Conservation (phyloP, 371 early-diverging fungal species). For the Ordospora pajunii region DNA sequence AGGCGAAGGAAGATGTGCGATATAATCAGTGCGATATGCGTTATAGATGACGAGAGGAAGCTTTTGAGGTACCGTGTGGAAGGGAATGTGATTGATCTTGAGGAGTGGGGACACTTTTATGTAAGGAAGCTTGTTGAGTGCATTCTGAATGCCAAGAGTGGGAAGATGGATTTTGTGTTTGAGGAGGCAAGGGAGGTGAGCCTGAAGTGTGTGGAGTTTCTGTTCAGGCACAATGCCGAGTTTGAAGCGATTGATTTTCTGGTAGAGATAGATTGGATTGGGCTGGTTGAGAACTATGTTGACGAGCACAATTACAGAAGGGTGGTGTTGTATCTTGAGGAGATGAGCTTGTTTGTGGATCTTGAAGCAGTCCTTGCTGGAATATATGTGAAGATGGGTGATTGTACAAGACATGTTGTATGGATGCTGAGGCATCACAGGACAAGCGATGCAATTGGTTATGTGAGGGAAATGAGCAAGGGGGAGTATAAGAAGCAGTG, state of each 20-base stretch:
- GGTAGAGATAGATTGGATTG: slow-evolving; percentile 49
- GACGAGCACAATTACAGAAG: slow-evolving; percentile 58
- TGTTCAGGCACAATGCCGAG: slow-evolving; percentile 59
- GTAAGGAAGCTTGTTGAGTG: slow-evolving; percentile 50
- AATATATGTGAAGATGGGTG: slow-evolving; percentile 41
- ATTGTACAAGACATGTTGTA: slow-evolving; percentile 23
- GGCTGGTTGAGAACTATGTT: slow-evolving; percentile 40
- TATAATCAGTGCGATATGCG: slow-evolving; percentile 53
- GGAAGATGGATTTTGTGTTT: slow-evolving; percentile 3
- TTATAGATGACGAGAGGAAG: slow-evolving; percentile 32
- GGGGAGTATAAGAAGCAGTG: slow-evolving; percentile 18
- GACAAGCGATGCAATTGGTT: slow-evolving; percentile 30
- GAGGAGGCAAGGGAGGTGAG: slow-evolving; percentile 8
- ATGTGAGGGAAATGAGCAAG: slow-evolving; percentile 10
- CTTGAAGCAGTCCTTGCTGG: slow-evolving; percentile 28
- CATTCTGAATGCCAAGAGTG: slow-evolving; percentile 22
- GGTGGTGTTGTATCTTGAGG: slow-evolving; percentile 52
- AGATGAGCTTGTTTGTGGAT: slow-evolving; percentile 29
- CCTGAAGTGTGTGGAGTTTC: slow-evolving; percentile 41
- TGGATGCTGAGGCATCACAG: slow-evolving; percentile 13
- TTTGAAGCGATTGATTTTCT: slow-evolving; percentile 61
- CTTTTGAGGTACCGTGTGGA: slow-evolving; percentile 48
- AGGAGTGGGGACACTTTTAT: slow-evolving; percentile 60
- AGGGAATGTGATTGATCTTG: slow-evolving; percentile 52
- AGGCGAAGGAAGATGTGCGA: slow-evolving; percentile 49